Evolutionary conservation across 1,284 basidiomycete species (phyloP).

Genomic region (Veloporphyrellus conicus): DNA sequence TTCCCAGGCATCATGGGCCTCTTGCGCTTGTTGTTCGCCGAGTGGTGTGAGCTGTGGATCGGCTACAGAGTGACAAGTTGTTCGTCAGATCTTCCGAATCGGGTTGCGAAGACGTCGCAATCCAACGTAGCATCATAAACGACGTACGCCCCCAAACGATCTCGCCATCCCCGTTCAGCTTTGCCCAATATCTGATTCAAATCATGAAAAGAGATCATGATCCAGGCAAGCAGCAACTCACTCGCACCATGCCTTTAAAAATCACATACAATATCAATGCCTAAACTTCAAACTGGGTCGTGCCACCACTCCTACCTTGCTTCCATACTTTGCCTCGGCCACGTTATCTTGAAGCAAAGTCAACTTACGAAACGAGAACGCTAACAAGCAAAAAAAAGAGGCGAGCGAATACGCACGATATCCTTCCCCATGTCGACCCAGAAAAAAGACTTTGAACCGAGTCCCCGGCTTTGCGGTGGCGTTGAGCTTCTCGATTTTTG

Average conservation of each 20-base stretch:
- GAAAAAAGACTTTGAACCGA: slow-evolving; percentile 60
- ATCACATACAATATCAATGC: not conserved
- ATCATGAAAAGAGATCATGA: not conserved
- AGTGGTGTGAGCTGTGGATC: slow-evolving; percentile 71
- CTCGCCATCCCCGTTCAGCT: slow-evolving; percentile 64
- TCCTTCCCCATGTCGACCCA: slow-evolving; percentile 72
- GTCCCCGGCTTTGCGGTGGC: slow-evolving; percentile 34
- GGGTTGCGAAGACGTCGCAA: too few species aligned
- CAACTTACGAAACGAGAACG: not conserved
- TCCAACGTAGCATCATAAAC: not conserved
- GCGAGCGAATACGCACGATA: slow-evolving; percentile 28
- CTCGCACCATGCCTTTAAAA: slow-evolving; percentile 49
- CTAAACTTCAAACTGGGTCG: not conserved
- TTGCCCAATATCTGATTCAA: slow-evolving; percentile 58
- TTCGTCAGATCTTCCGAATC: not conserved
- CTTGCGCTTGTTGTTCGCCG: slow-evolving; percentile 62
- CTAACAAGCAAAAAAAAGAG: not conserved
- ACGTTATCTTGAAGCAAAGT: slow-evolving; percentile 57
- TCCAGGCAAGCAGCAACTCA: slow-evolving; percentile 31
- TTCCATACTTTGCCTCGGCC: slow-evolving; percentile 69
- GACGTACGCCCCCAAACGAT: slow-evolving; percentile 75
- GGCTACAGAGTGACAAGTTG: slow-evolving; percentile 38
- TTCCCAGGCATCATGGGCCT: slow-evolving; percentile 56
- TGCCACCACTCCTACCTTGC: slow-evolving; percentile 38
- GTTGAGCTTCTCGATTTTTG: slow-evolving; percentile 45